phyloP scores from a whole-genome alignment of 305 asterid genomes.

The Fraxinus albicans region DNA sequence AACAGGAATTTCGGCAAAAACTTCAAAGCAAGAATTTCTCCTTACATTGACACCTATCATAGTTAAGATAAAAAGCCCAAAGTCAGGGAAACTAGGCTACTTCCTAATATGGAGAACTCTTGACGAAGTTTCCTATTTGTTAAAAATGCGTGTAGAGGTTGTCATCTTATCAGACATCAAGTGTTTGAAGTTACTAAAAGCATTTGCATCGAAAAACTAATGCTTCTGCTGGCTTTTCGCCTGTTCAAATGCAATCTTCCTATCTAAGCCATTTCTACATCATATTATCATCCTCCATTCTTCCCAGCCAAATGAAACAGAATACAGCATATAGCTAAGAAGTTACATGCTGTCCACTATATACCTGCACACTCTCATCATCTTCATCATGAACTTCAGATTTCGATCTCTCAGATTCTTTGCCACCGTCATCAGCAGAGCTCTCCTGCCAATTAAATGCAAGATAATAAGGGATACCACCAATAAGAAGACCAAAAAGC shows the following conservation, averaged over 20 bases:
- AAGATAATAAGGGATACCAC: background rate
- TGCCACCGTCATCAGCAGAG: conserved; percentile 74
- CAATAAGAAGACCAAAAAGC: background rate
- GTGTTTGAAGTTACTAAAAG: background rate
- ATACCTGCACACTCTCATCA: conserved; percentile 67
- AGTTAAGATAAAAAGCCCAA: background rate
- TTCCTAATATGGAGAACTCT: background rate
- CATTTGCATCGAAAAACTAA: background rate
- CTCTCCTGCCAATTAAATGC: conserved; percentile 53
- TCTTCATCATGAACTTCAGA: conserved; percentile 70
- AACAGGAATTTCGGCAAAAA: background rate
- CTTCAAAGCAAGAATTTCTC: background rate
- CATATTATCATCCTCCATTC: background rate
- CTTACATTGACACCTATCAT: background rate
- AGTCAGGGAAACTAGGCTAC: background rate
- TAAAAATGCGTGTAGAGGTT: background rate
- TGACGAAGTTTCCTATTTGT: background rate
- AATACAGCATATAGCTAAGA: background rate
- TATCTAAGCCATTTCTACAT: background rate
- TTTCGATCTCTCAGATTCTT: conserved; percentile 61
- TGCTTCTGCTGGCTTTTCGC: background rate
- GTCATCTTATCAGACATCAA: background rate
- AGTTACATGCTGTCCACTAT: background rate
- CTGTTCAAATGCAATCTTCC: background rate
- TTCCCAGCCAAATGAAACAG: background rate